phyloP scores from a whole-genome alignment of 129 eudicot species.

The Heracleum sosnowskyi region DNA sequence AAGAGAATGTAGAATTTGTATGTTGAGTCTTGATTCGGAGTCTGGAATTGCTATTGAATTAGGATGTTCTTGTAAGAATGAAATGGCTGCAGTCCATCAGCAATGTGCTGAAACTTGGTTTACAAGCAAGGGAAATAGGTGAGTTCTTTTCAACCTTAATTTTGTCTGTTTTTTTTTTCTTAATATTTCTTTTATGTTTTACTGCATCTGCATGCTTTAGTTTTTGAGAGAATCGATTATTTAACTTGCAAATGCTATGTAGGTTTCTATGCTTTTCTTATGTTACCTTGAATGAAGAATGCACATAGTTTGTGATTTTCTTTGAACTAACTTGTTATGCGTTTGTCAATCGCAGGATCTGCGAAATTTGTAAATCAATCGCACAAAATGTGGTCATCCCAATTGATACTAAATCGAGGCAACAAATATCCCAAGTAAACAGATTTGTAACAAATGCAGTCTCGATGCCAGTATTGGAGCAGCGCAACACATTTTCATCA shows the following conservation, averaged over 20 bases:
- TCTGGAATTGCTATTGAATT: neutral
- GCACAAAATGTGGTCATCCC: conserved; percentile 47
- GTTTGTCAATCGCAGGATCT: conserved; percentile 36
- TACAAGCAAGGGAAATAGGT: neutral
- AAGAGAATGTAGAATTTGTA: conserved; percentile 4
- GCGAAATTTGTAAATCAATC: conserved; percentile 66
- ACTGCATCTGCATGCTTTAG: too few species aligned
- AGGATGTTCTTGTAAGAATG: conserved; percentile 10
- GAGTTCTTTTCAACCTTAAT: neutral
- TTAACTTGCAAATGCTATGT: neutral
- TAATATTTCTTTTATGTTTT: too few species aligned
- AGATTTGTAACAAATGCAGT: too few species aligned
- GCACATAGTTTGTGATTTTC: too few species aligned
- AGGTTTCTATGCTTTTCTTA: neutral
- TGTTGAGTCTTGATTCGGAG: neutral
- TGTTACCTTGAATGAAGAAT: too few species aligned
- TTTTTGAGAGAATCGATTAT: neutral
- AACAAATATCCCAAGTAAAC: neutral
- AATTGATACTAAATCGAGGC: conserved; percentile 20
- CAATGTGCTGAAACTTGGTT: conserved; percentile 5
- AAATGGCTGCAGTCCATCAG: conserved; percentile 4
- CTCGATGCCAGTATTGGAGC: too few species aligned
- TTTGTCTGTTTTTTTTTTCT: too few species aligned
- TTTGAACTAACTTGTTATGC: neutral
- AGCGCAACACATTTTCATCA: too few species aligned